Evolutionary conservation across 345 rosid genomes (phyloP), one percentile per base, ranked within the genome.

Genomic region (Turritis glabra): DNA sequence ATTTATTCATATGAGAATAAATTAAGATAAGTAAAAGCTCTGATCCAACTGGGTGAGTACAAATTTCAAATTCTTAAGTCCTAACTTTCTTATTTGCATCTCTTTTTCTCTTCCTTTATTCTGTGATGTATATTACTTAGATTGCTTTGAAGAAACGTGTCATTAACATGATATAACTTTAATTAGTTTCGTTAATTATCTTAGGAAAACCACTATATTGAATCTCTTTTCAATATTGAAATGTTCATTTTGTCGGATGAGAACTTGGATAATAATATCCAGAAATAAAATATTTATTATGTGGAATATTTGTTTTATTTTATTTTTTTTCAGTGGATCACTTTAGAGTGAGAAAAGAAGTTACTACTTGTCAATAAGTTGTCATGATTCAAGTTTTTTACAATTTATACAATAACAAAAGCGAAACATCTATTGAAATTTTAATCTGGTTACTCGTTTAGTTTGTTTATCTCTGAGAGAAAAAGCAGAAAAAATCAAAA

Each of bases 11-110:
- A 46, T 23, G 19, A 30, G 56, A 30, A 38, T 47, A 69, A 8
- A 69, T 62, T 69, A 77, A 62, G 48, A 44, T 55, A 54, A 44
- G 13, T 18, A n/a, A 69, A 54, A 76, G 53, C 60, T 69, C 5
- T 11, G 46, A 77, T 63, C 76, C 80, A 77, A 62, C 32, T 46
- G 26, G 21, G 5, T 71, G 47, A 55, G 18, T 62, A 71, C 80
- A 77, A 46, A 71, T 55, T 47, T 56, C 80, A 77, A 22, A 61
- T 61, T 40, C 50, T 15, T 53, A 48, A 57, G 53, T 66, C 68
- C 46, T 46, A 44, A 35, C 71, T 70, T 70, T 64, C 50, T 44
- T 14, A 25, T 22, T 10, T 69, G 50, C 46, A 59, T 12, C 61
- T 68, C 58, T 27, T 67, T 48, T 67, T 37, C 17, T 66, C 59